These are phyloP conservation scores for Peronospora tabacina DNA, from an alignment of 352 stramenopile genomes.

Conservation along the genomic window DNA sequence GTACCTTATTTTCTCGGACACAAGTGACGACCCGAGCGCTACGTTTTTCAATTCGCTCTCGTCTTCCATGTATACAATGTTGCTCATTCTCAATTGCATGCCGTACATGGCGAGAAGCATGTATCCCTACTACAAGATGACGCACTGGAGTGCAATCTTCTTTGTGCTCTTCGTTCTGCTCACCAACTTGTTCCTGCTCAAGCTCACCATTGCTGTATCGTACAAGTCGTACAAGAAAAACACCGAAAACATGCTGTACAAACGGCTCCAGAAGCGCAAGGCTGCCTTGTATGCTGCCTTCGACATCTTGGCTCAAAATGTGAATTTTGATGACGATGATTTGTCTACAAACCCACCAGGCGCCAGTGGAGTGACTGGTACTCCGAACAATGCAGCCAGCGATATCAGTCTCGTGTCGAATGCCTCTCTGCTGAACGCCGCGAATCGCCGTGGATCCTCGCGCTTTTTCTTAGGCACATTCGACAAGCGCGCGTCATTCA, in stretches of 20 bases:
- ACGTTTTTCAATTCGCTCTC: constrained; percentile 63
- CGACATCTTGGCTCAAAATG: constrained; percentile 57
- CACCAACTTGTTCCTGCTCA: constrained; percentile 74
- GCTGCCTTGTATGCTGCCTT: constrained; percentile 68
- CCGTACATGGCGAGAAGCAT: constrained; percentile 78
- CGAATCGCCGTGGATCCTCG: constrained; percentile 49
- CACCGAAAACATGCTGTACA: constrained; percentile 81
- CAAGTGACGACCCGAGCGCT: constrained; percentile 37
- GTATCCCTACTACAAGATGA: constrained; percentile 74
- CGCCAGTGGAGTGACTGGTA: constrained; percentile 1
- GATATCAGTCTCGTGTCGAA: constrained; percentile 27
- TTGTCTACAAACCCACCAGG: constrained; percentile 6
- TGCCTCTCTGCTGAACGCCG: constrained; percentile 28
- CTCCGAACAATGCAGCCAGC: constrained; percentile 12
- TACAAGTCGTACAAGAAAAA: constrained; percentile 84
- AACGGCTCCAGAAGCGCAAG: constrained; percentile 80
- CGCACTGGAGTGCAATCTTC: constrained; percentile 71
- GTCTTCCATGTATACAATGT: constrained; percentile 76
- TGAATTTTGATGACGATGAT: constrained; percentile 40
- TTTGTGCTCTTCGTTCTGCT: constrained; percentile 77
- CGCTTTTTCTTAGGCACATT: constrained; percentile 44
- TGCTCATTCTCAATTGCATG: constrained; percentile 73
- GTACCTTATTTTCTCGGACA: constrained; percentile 73
- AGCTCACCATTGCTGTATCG: constrained; percentile 78
- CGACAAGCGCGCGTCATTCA: constrained; percentile 40